These are phyloP conservation scores for Penicillium macrosclerotiorum DNA, from an alignment of 495 filamentous ascomycete species.

Conservation along the genomic window DNA sequence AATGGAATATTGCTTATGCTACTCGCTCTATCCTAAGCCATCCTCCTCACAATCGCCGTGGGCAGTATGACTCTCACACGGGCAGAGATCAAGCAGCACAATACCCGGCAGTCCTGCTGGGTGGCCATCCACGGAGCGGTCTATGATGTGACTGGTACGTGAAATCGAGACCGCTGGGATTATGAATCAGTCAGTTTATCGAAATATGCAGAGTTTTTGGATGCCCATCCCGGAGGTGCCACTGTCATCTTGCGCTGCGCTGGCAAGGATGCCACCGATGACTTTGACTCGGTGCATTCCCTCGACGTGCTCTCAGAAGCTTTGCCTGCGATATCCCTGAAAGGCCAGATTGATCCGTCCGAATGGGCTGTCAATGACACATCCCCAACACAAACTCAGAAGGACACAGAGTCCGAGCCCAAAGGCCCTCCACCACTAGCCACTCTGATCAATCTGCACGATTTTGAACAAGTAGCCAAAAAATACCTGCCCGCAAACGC, in stretches of 20 bases:
- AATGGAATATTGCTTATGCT: no score
- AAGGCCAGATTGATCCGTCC: constrained; percentile 21
- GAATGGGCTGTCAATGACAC: background rate
- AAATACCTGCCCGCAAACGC: constrained; percentile 58
- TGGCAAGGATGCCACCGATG: constrained; percentile 81
- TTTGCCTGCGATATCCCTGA: constrained; percentile 18
- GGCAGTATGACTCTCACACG: constrained; percentile 17
- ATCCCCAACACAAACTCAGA: background rate
- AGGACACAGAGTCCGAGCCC: background rate
- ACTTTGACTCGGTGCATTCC: constrained; percentile 80
- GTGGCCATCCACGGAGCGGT: constrained; percentile 71
- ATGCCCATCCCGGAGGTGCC: constrained; percentile 74
- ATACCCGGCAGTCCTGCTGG: constrained; percentile 70
- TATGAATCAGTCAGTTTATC: background rate
- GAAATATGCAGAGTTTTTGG: constrained; percentile 28
- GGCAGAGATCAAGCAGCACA: constrained; percentile 66
- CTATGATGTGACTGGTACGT: constrained; percentile 74
- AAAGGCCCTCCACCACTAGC: constrained; percentile 49
- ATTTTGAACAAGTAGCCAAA: constrained; percentile 61
- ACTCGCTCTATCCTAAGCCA: no score
- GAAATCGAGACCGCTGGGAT: background rate
- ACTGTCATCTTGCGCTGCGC: constrained; percentile 82
- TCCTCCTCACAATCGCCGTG: no score
- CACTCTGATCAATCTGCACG: constrained; percentile 60
- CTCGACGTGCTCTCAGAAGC: constrained; percentile 46